Percentiles rank a stretch among this genome's conserved stretches.
Evolutionary conservation across 805 yeast genomes (phyloP).

Genomic region (Metschnikowia matae): DNA sequence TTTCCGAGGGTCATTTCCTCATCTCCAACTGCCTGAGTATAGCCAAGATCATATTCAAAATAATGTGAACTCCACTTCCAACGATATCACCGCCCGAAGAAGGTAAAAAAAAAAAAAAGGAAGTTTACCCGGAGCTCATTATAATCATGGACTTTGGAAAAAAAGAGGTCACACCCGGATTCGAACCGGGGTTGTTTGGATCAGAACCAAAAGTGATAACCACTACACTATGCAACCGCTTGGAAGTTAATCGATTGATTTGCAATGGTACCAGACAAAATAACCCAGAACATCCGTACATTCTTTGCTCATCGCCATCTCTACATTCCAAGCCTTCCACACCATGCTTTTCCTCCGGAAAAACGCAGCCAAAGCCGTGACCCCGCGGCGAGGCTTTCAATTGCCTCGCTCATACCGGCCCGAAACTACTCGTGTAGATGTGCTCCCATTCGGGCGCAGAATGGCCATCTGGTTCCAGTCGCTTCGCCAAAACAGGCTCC

Average conservation of each 20-base stretch:
- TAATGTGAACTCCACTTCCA: too few species aligned
- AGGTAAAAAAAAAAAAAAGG: too few species aligned
- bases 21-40: too few species aligned
- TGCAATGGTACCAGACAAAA: background rate
- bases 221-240: constrained; percentile 67
- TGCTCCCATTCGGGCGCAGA: constrained; percentile 11
- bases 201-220: constrained; percentile 80
- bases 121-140: too few species aligned
- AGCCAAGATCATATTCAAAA: too few species aligned
- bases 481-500: constrained; percentile 23
- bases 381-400: constrained; percentile 5
- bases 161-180: constrained; percentile 71
- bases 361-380: background rate
- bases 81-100: too few species aligned
- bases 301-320: background rate
- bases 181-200: constrained; percentile 83
- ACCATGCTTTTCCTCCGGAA: background rate
- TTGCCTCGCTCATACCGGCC: constrained; percentile 12
- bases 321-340: background rate
- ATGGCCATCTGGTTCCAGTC: constrained; percentile 21
- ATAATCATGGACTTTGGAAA: background rate
- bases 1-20: too few species aligned
- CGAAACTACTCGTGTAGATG: constrained; percentile 7
- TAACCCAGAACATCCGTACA: background rate
- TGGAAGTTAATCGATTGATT: background rate